Evolutionary conservation across 2,329 filamentous ascomycete genomes (phyloP), one percentile per base, ranked within the genome.

Genomic region (Ceratocystis destructans): DNA sequence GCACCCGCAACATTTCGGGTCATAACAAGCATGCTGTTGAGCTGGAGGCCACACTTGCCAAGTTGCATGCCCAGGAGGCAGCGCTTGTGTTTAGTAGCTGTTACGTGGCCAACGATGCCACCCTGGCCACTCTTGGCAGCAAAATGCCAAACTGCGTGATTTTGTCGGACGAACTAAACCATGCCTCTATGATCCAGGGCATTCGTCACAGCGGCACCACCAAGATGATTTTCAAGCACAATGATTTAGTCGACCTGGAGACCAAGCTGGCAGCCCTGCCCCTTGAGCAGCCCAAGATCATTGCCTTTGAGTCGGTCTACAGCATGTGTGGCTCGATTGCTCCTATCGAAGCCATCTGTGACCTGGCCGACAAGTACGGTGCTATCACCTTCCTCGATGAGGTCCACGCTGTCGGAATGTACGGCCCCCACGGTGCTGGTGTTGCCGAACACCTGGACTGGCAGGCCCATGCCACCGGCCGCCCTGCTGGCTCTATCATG

Each of bases 391-490:
- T 99, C 76, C 81, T 96, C 74, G 94, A 99, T 74, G 94, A 99
- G 84, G 94, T 99, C 69, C 94, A 99, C 78, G 94, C 94, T 57
- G 94, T 99, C 25, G 94, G 94, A 74, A 97, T 99, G 94, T 99
- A 99, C 76, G 94, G 94, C 73, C 92, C 94, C 74, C 86, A 90
- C 72, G 94, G 94, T 69, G 94, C 92, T 67, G 94, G 94, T 76
- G 94, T 99, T 57, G 94, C 94, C 44, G 94, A 99, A 79, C 94
- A 99, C 76, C 85, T 99, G 63, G 93, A 99, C 74, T 99, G 88
- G 74, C 90, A 96, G 73, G 86, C 88, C 7, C 92, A 97, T 75
- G 81, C 83, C 67, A 83, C 85, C 66, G 90, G 91, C 67, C 82
- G 82, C 70, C 86, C 90, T 10, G 76, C 82, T 70, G 92, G 93